Evolutionary conservation across 345 rosid species (phyloP).

Genomic region (Lepidium didymum): DNA sequence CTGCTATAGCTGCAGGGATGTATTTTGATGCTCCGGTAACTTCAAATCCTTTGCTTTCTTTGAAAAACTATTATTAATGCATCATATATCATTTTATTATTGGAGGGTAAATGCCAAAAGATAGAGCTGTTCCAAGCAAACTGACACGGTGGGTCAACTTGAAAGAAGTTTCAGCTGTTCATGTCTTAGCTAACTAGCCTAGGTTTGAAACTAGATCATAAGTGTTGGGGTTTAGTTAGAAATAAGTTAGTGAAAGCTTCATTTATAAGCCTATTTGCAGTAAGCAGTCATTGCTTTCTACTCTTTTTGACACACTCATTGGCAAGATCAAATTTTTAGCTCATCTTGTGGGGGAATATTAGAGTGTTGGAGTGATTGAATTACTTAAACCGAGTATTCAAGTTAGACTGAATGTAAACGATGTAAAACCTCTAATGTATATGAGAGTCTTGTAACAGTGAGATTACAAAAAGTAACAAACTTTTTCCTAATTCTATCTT

Average conservation of each 20-base stretch:
- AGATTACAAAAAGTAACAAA: neutral
- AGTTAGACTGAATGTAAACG: neutral
- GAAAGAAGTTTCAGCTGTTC: neutral
- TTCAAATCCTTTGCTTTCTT: neutral
- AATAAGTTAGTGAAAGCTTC: neutral
- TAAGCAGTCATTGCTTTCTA: no score
- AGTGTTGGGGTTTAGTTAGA: neutral
- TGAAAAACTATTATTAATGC: neutral
- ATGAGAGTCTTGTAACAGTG: neutral
- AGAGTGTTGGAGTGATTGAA: neutral
- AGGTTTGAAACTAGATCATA: neutral
- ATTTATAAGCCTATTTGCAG: neutral
- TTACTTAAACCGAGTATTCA: no score
- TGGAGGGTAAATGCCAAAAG: neutral
- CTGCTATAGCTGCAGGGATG: slow-evolving; percentile 65
- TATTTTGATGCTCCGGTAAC: slow-evolving; percentile 65
- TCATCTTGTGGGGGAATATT: no score
- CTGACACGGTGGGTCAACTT: neutral
- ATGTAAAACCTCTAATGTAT: no score
- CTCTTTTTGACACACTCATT: no score
- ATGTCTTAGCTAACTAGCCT: neutral
- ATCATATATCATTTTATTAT: neutral
- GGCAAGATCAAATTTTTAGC: no score
- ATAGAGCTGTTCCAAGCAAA: neutral
- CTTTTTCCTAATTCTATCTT: neutral